Percentiles rank a stretch among this genome's conserved stretches.
Evolutionary conservation across 2,329 filamentous ascomycete species (phyloP).

Genomic region (Incumbomyces delicatus): DNA sequence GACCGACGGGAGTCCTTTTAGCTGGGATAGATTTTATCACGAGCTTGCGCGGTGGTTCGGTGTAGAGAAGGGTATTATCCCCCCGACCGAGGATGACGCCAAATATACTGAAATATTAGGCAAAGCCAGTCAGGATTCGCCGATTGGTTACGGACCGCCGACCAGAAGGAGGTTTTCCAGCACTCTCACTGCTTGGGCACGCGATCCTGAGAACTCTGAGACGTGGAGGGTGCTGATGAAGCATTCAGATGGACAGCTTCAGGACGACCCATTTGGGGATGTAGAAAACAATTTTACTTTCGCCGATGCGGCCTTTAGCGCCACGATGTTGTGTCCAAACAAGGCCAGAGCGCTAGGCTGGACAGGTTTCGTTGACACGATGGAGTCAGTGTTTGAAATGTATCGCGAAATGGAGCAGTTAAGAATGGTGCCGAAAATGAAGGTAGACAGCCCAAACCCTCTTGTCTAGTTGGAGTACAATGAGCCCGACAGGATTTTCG

Average conservation of each 20-base stretch:
- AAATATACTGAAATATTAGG: conserved; percentile 12
- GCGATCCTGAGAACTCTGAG: conserved; percentile 32
- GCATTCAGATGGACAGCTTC: conserved; percentile 30
- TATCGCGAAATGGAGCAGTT: conserved; percentile 19
- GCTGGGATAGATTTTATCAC: conserved; percentile 41
- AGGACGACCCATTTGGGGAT: conserved; percentile 20
- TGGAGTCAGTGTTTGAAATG: conserved; percentile 20
- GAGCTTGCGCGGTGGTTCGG: conserved; percentile 38
- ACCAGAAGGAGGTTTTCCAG: conserved; percentile 31
- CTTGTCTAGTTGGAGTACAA: conserved; percentile 10
- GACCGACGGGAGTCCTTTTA: conserved; percentile 36
- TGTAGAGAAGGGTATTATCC: conserved; percentile 25
- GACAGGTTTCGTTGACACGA: conserved; percentile 23
- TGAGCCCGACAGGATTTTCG: too few species aligned
- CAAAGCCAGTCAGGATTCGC: conserved; percentile 21
- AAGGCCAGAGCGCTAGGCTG: conserved; percentile 20
- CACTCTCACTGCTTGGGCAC: conserved; percentile 38
- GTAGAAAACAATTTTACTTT: conserved; percentile 18
- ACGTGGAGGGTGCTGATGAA: conserved; percentile 38
- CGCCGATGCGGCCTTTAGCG: conserved; percentile 17
- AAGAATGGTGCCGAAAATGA: conserved; percentile 21
- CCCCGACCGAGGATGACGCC: conserved; percentile 22
- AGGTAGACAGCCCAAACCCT: conserved; percentile 17
- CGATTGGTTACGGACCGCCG: conserved; percentile 36
- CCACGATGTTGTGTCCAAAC: conserved; percentile 20